Conservation (phyloP, 345 rosid species). For the Abelmoschus esculentus region DNA sequence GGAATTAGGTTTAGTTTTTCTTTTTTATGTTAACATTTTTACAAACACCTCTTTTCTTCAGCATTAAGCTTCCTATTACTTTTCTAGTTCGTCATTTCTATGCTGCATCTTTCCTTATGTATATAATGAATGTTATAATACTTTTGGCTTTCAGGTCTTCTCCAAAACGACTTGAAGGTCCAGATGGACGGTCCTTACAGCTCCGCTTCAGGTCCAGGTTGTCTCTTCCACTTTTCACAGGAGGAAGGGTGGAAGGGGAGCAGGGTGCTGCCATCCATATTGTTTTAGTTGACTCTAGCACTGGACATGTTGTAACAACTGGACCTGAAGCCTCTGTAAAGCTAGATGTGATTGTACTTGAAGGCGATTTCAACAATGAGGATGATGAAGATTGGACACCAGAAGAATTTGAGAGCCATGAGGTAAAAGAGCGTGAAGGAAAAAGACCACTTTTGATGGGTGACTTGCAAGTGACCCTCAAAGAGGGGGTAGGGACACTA, state of each 20-base stretch:
- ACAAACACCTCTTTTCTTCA: too few relatives aligned
- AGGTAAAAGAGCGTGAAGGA: constrained; percentile 90
- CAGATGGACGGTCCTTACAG: too few relatives aligned
- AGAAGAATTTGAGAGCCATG: constrained; percentile 89
- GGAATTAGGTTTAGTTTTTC: too few relatives aligned
- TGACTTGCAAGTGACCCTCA: constrained; percentile 75
- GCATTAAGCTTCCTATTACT: too few relatives aligned
- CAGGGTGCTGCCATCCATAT: constrained; percentile 91
- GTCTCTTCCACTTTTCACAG: constrained; percentile 14
- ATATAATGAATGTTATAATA: too few relatives aligned
- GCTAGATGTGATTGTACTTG: constrained; percentile 29
- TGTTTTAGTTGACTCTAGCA: constrained; percentile 58
- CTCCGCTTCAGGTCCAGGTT: too few relatives aligned
- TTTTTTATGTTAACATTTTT: too few relatives aligned
- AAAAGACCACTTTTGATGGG: constrained; percentile 86
- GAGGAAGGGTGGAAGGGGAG: constrained; percentile 99
- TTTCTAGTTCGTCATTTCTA: too few relatives aligned
- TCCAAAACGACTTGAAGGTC: too few relatives aligned
- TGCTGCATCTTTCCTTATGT: too few relatives aligned
- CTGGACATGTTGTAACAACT: constrained; percentile 59
- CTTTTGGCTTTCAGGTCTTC: too few relatives aligned
- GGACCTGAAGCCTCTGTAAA: constrained; percentile 77
- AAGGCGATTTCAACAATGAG: constrained; percentile 23
- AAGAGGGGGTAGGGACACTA: constrained; percentile 92
- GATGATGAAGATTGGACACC: constrained; percentile 77